These are phyloP conservation scores for Metschnikowia gelsemii DNA, from an alignment of 805 yeast genomes.

Conservation along the genomic window DNA sequence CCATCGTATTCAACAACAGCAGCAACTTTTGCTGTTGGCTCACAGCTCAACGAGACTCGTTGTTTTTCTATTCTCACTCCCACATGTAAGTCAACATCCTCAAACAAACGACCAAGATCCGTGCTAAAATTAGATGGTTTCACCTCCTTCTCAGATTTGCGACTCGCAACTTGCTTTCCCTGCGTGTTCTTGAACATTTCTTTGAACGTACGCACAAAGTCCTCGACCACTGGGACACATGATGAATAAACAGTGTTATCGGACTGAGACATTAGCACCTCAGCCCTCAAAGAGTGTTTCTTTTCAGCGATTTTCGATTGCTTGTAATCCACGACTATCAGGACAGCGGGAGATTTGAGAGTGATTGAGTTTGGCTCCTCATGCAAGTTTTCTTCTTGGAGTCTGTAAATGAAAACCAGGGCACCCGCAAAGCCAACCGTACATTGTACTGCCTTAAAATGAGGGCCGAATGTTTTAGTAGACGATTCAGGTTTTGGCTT, in stretches of 20 bases:
- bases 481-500: background rate
- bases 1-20: conserved; percentile 76
- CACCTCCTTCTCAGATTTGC: conserved; percentile 2
- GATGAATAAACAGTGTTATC: conserved; percentile 67
- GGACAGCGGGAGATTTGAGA: conserved; percentile 74
- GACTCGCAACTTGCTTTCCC: background rate
- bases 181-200: conserved; percentile 41
- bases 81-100: conserved; percentile 59
- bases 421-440: conserved; percentile 69
- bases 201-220: conserved; percentile 52
- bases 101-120: conserved; percentile 42
- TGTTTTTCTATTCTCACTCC: conserved; percentile 71
- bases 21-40: conserved; percentile 90
- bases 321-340: conserved; percentile 53
- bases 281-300: conserved; percentile 49
- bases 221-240: conserved; percentile 76
- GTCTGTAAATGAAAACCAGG: conserved; percentile 47
- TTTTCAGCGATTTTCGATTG: conserved; percentile 33
- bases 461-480: conserved; percentile 18
- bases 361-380: conserved; percentile 51
- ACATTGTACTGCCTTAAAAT: conserved; percentile 47
- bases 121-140: conserved; percentile 23
- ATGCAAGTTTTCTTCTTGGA: conserved; percentile 40
- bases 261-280: conserved; percentile 64
- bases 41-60: conserved; percentile 77